Percentiles rank a stretch among this genome's conserved stretches.
Evolutionary conservation across 176 grass and related monocot species (phyloP).

Genomic region (Eragrostis curvula): DNA sequence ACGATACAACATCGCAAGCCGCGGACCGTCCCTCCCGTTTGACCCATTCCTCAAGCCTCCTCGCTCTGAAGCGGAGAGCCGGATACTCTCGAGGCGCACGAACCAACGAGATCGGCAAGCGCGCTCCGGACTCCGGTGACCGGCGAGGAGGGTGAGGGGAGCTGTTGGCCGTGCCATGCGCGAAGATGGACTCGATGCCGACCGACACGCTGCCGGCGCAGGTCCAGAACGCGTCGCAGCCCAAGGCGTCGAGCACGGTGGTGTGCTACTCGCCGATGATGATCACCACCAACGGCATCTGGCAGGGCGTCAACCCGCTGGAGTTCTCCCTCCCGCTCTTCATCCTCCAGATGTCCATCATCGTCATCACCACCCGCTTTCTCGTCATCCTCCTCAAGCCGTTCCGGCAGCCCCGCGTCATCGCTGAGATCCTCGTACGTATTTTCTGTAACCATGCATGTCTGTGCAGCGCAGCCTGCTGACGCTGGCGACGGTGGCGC

Average conservation of each 20-base stretch:
- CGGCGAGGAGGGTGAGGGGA: neutral
- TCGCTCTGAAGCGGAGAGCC: neutral
- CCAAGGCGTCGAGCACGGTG: conserved; percentile 30
- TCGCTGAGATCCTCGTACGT: conserved; percentile 82
- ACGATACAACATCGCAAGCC: neutral
- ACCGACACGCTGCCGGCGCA: conserved; percentile 14
- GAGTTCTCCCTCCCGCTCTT: conserved; percentile 82
- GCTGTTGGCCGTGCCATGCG: conserved; percentile 35
- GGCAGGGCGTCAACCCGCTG: conserved; percentile 70
- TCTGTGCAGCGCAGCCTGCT: no score
- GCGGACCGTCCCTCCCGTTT: neutral
- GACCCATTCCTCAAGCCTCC: conserved; percentile 18
- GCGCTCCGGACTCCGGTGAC: neutral
- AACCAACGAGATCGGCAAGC: neutral
- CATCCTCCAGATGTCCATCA: conserved; percentile 77
- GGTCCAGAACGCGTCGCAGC: conserved; percentile 11
- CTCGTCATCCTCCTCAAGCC: conserved; percentile 74
- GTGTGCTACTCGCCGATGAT: conserved; percentile 82
- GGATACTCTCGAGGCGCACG: neutral
- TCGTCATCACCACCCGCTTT: conserved; percentile 74
- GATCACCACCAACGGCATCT: conserved; percentile 64
- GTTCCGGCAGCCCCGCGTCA: conserved; percentile 78
- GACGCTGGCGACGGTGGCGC: no score
- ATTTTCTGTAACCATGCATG: no score
- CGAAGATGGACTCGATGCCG: conserved; percentile 45